Evolutionary conservation across 306 rosid species (phyloP).

Genomic region (Acmispon strigosus): DNA sequence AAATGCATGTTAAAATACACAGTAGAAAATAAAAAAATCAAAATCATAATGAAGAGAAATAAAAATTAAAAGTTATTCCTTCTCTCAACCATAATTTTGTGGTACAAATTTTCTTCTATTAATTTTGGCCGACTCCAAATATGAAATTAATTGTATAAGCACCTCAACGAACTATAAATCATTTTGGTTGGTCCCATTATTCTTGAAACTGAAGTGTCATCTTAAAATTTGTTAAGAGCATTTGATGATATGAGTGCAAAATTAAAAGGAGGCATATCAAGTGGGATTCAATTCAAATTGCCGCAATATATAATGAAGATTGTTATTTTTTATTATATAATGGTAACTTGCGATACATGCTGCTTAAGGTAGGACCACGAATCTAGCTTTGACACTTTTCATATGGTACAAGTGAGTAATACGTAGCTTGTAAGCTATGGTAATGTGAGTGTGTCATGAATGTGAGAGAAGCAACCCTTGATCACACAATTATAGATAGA

Average conservation of each 20-base stretch:
- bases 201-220: slow-evolving; percentile 36
- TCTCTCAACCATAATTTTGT: too few relatives aligned
- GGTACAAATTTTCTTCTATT: too few relatives aligned
- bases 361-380: slow-evolving; percentile 23
- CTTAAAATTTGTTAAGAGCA: not conserved
- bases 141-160: too few relatives aligned
- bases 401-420: slow-evolving; percentile 31
- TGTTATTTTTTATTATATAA: not conserved
- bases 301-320: not conserved
- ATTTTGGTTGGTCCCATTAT: slow-evolving; percentile 30
- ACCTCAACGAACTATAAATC: not conserved
- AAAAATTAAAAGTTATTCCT: too few relatives aligned
- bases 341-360: slow-evolving; percentile 10
- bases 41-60: too few relatives aligned
- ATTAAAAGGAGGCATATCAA: slow-evolving; percentile 8
- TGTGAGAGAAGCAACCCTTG: too few relatives aligned
- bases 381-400: slow-evolving; percentile 31
- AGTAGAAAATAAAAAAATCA: too few relatives aligned
- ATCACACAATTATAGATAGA: too few relatives aligned
- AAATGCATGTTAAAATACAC: too few relatives aligned
- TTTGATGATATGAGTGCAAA: slow-evolving; percentile 14
- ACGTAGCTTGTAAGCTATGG: slow-evolving; percentile 36
- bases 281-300: slow-evolving; percentile 2
- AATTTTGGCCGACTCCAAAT: too few relatives aligned
- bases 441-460: too few relatives aligned